Evolutionary conservation across 2,329 filamentous ascomycete genomes (phyloP), one percentile per base, ranked within the genome.

Genomic region (Colletotrichum sp.): DNA sequence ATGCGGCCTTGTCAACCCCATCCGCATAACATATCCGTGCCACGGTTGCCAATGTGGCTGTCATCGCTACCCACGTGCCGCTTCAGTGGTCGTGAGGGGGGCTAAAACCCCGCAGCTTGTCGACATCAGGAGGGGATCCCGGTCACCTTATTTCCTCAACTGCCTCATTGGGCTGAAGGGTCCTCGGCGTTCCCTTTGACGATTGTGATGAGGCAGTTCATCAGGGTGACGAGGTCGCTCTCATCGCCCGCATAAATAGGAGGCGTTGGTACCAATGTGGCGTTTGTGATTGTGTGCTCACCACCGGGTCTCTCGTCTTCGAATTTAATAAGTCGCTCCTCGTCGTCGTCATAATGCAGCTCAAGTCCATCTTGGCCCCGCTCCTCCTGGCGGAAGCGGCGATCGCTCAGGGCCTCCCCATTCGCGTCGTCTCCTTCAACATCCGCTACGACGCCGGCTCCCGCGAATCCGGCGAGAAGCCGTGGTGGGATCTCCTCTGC

Each of bases 391-490:
- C 69, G n/a, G 57, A 57, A 18, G n/a, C 65, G 10, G 73, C 34
- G 12, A 44, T 76, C 18, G 64, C 64, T 8, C 72, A 76, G 63
- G 39, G 64, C 8, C 60, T 76, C 69, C 85, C 85, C 12, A 77
- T 94, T 49, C 91, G 93, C 55, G 81, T 94, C 74, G 82, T 94
- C 71, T 90, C 91, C 12, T 90, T 92, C 84, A 95, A 95, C 81
- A 90, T 95, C 76, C 90, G 93, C 49, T 94, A 93, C 80, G 93
- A 92, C 24, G 91, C 90, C 4, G 79, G 82, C 2, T 81, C 79
- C 0, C 91, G 88, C 1, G 88, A 88, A 60, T 82, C 83, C 12
- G 89, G 89, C 74, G 93, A 95, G 83, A 86, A 90, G 75, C 88
- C 86, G 8, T 95, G 93, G 93, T 76, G 83, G 8, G 83, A 89